A percentile compares a stretch with the other conserved stretches of the same genome.
Evolutionary conservation across 1,284 basidiomycete genomes (phyloP).

Genomic region (Xerocomus subilludens): DNA sequence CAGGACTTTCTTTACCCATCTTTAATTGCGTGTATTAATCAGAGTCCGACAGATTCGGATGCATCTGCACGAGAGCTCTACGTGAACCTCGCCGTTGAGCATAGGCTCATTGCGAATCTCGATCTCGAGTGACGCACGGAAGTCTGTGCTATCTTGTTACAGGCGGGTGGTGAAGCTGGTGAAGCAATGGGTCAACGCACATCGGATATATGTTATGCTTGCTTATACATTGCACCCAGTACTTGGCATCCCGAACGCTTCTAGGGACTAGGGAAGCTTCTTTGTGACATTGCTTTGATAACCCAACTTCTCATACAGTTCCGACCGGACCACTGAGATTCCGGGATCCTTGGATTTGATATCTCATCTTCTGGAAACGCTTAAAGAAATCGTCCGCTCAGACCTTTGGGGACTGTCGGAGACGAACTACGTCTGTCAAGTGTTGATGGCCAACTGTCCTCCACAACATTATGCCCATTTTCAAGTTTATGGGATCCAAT

Average conservation of each 20-base stretch:
- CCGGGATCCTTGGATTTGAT: slow-evolving; percentile 79
- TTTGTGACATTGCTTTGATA: slow-evolving; percentile 66
- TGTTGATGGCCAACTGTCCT: slow-evolving; percentile 93
- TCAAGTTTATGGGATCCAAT: slow-evolving; percentile 98
- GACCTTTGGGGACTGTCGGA: slow-evolving; percentile 65
- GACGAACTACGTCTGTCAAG: slow-evolving; percentile 84
- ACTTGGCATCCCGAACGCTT: slow-evolving; percentile 62
- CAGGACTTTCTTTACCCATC: slow-evolving; percentile 50
- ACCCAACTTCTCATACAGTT: slow-evolving; percentile 69
- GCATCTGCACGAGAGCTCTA: slow-evolving; percentile 56
- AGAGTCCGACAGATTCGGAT: slow-evolving; percentile 44
- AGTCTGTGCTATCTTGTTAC: slow-evolving; percentile 66
- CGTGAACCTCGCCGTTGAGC: slow-evolving; percentile 59
- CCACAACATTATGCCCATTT: slow-evolving; percentile 97
- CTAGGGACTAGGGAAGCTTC: slow-evolving; percentile 62
- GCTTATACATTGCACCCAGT: slow-evolving; percentile 53
- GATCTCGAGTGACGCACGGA: slow-evolving; percentile 65
- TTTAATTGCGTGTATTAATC: slow-evolving; percentile 17
- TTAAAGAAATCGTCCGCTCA: slow-evolving; percentile 71
- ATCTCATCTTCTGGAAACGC: slow-evolving; percentile 77
- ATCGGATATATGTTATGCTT: background rate
- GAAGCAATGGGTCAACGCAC: slow-evolving; percentile 59
- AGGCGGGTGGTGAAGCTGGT: slow-evolving; percentile 59
- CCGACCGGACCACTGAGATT: slow-evolving; percentile 64
- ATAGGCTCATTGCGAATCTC: slow-evolving; percentile 66